Evolutionary conservation across 768 basidiomycete genomes (phyloP), one percentile per base, ranked within the genome.

Genomic region (Lanmaoa pseudosensibilis): DNA sequence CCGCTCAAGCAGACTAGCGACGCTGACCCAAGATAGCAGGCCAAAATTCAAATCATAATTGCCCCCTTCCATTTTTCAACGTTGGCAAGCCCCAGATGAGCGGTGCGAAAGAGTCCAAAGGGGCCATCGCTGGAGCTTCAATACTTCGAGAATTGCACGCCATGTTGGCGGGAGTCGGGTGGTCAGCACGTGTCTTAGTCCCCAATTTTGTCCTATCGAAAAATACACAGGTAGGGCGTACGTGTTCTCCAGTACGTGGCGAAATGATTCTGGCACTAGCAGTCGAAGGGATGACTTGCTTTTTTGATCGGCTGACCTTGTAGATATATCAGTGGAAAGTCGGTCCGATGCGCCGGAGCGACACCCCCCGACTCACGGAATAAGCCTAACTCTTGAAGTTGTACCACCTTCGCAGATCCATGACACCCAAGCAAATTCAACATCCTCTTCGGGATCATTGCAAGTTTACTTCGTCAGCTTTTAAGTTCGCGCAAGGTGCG

Each of bases 41-140:
- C 45, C 37, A 15, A 48, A 40, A 56, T 56, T 53, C 11, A 52
- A 51, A 61, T 51, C 48, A 45, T 33, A 23, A 41, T 46, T 41
- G 44, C 3, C 3, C 21, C 18, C 32, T 18, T 30, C 44, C 34
- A 40, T 13, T 27, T 46, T 46, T 33, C 46, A 16, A 21, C 5
- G 30, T 34, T 43, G 23, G 37, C 13, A 27, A 30, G 7, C 19
- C 30, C 33, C 41, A 16, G 50, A 39, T 41, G 38, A 45, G 2
- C 50, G 57, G 46, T 18, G 10, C 54, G 50, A 47, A 46, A 27
- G 27, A 36, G 39, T 13, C 13, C 19, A 32, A 32, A 19, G 39
- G 4, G 6, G 23, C 30, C 47, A 36, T 6, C 25, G 12, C 27
- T 33, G 46, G 21, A 41, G 19, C 36, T 13, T 30, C 6, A 30